Evolutionary conservation across 2,329 filamentous ascomycete genomes (phyloP).

Genomic region (Alternaria sp.): DNA sequence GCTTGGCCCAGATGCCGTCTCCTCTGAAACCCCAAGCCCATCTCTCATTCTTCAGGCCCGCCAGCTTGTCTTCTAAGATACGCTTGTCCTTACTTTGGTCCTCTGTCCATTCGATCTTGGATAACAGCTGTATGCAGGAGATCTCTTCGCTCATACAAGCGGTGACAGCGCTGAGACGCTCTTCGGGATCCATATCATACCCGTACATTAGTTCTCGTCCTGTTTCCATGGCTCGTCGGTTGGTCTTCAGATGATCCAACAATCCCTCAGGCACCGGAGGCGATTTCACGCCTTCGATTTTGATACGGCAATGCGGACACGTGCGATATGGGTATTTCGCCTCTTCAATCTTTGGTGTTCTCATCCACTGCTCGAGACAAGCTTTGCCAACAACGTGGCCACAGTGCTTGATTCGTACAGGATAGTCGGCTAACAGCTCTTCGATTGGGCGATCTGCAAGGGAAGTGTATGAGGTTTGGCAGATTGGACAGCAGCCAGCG

Average conservation of each 20-base stretch:
- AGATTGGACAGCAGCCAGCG: constrained; percentile 26
- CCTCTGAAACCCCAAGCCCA: constrained; percentile 28
- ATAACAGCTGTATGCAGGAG: constrained; percentile 21
- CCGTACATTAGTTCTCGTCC: constrained; percentile 15
- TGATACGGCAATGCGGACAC: constrained; percentile 32
- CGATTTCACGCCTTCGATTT: constrained; percentile 21
- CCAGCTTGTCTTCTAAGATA: constrained; percentile 11
- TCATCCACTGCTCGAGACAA: constrained; percentile 37
- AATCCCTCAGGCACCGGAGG: constrained; percentile 6
- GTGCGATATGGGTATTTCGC: constrained; percentile 31
- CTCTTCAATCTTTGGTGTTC: constrained; percentile 28
- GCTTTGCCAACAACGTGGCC: constrained; percentile 35
- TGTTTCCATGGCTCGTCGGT: constrained; percentile 11
- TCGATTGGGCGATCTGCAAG: constrained; percentile 11
- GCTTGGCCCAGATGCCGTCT: constrained; percentile 15
- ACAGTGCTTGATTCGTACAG: constrained; percentile 37
- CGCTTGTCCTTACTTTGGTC: neutral
- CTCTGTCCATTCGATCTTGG: constrained; percentile 6
- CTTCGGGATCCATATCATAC: constrained; percentile 19
- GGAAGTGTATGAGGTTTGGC: constrained; percentile 31
- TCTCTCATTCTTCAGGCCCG: constrained; percentile 23
- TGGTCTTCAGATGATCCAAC: constrained; percentile 11
- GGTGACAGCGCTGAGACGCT: constrained; percentile 19
- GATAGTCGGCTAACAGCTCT: constrained; percentile 31
- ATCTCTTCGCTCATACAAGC: constrained; percentile 32